phyloP scores from a whole-genome alignment of 257 asterid genomes.

The Solanum clarkiae region DNA sequence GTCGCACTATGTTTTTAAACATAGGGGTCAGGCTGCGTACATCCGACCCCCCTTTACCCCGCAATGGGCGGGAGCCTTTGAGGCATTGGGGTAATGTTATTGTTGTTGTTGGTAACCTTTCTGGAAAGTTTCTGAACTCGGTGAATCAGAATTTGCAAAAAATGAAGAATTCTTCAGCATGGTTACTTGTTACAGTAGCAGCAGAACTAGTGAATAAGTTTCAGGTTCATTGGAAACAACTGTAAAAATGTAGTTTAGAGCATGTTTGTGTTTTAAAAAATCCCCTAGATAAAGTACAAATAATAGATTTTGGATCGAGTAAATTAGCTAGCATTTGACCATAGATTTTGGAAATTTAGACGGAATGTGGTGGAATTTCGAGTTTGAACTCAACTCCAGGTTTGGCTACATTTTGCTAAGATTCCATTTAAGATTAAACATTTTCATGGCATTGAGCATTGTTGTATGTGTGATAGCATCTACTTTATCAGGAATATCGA shows the following conservation, averaged over 20 bases:
- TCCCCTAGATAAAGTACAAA: background rate
- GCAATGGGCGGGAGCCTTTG: no score
- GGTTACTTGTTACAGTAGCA: no score
- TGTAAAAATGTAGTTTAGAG: background rate
- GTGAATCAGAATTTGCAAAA: background rate
- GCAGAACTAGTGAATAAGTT: background rate
- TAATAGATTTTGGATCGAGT: background rate
- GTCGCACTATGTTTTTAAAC: no score
- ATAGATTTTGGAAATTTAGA: background rate
- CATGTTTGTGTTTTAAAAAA: background rate
- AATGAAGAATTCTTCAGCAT: background rate
- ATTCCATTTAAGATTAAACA: background rate
- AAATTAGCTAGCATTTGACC: background rate
- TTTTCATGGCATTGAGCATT: background rate
- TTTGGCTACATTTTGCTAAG: background rate
- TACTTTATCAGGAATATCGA: background rate
- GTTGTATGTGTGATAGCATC: background rate
- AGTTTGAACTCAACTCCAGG: background rate
- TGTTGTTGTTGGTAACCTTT: no score
- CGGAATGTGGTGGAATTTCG: background rate
- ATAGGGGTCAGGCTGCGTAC: no score
- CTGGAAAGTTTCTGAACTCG: background rate
- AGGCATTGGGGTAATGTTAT: no score
- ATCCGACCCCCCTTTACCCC: no score
- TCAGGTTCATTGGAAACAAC: background rate